Evolutionary conservation across 176 grass and related monocot genomes (phyloP).

Genomic region (Lolium multiflorum): DNA sequence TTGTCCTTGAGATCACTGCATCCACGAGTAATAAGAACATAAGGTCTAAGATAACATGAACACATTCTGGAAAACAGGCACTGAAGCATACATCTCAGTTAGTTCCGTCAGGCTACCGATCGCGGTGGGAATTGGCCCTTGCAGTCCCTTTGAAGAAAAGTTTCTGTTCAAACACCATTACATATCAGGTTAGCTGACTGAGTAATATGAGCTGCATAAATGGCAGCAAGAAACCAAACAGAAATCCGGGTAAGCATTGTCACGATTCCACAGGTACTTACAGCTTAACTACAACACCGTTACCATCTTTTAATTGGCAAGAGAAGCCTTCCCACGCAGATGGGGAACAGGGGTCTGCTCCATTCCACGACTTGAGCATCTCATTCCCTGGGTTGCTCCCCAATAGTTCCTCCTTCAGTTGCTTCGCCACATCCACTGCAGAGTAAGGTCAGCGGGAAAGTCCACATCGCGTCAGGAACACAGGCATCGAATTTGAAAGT

Average conservation of each 20-base stretch:
- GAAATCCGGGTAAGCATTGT: background rate
- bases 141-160: slow-evolving; percentile 59
- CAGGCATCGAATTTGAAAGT: background rate
- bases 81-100: slow-evolving; percentile 56
- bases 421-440: slow-evolving; percentile 51
- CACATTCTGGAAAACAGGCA: slow-evolving; percentile 17
- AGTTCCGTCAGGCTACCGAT: slow-evolving; percentile 59
- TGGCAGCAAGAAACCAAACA: background rate
- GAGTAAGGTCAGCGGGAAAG: slow-evolving; percentile 28
- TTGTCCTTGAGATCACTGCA: slow-evolving; percentile 62
- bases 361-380: slow-evolving; percentile 63
- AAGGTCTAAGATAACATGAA: slow-evolving; percentile 14
- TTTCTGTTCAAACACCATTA: slow-evolving; percentile 46
- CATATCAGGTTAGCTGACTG: slow-evolving; percentile 11
- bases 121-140: slow-evolving; percentile 45
- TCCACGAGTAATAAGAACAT: slow-evolving; percentile 22
- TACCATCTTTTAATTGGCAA: slow-evolving; percentile 34
- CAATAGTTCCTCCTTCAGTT: slow-evolving; percentile 53
- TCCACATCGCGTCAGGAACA: slow-evolving; percentile 13
- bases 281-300: slow-evolving; percentile 48
- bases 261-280: slow-evolving; percentile 43
- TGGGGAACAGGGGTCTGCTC: slow-evolving; percentile 58
- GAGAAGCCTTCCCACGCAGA: slow-evolving; percentile 61
- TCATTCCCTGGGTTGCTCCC: slow-evolving; percentile 51
- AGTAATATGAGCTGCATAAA: background rate